Conservation (phyloP, 2,329 filamentous ascomycete genomes). For the Beauveria australis region DNA sequence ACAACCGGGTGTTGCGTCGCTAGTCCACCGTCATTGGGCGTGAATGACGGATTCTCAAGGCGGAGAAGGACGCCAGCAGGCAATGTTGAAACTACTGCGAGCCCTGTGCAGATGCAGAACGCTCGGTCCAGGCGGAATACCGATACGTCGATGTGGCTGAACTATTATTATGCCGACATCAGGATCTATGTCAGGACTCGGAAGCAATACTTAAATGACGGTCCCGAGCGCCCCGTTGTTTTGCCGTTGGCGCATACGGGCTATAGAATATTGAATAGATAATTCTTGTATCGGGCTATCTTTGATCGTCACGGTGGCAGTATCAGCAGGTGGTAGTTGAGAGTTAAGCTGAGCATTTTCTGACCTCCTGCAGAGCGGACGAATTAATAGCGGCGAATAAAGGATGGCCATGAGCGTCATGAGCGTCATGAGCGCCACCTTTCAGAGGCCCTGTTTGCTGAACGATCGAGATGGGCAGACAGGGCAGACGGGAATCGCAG, state of each 20-base stretch:
- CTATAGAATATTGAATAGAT: too few relatives aligned
- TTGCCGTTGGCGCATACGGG: too few relatives aligned
- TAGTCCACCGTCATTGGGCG: neutral
- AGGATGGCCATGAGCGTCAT: too few relatives aligned
- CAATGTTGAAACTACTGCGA: neutral
- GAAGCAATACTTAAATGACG: neutral
- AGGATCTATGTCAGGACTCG: neutral
- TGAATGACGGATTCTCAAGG: neutral
- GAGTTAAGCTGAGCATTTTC: neutral
- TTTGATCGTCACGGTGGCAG: neutral
- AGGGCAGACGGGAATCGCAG: neutral
- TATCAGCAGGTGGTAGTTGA: neutral
- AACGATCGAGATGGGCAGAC: neutral
- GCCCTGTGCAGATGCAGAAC: neutral
- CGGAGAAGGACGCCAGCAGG: neutral
- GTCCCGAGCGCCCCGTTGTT: neutral
- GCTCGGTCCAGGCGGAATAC: neutral
- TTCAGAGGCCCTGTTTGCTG: neutral
- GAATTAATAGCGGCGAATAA: neutral
- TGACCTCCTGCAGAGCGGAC: neutral
- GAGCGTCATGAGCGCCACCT: neutral
- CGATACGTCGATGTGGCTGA: conserved; percentile 2
- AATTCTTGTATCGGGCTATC: neutral
- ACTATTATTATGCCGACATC: neutral
- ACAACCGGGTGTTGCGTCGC: neutral